phyloP scores from a whole-genome alignment of 495 filamentous ascomycete species.

The Penicillium cataractarum region DNA sequence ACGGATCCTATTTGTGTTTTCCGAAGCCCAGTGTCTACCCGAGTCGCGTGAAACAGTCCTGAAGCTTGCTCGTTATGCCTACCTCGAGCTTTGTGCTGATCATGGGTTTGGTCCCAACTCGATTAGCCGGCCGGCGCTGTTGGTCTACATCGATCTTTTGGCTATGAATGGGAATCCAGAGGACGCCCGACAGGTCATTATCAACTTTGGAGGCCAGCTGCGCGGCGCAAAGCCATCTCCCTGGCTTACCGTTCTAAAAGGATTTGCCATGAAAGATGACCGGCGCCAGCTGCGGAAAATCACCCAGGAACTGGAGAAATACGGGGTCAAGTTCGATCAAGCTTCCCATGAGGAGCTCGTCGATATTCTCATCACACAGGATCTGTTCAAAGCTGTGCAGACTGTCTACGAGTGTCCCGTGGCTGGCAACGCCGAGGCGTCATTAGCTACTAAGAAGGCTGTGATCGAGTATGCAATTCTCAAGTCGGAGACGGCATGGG shows the following conservation, averaged over 20 bases:
- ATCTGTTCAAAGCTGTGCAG: conserved; percentile 41
- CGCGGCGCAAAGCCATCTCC: conserved; percentile 38
- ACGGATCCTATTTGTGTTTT: conserved; percentile 43
- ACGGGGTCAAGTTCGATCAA: conserved; percentile 40
- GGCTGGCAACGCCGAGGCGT: conserved; percentile 40
- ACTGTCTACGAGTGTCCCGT: conserved; percentile 62
- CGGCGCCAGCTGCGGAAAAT: conserved; percentile 44
- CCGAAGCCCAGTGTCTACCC: conserved; percentile 40
- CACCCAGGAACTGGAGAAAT: conserved; percentile 30
- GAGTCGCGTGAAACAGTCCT: conserved; percentile 40
- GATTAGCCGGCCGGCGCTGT: conserved; percentile 46
- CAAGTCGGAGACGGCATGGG: conserved; percentile 65
- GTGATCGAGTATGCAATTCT: conserved; percentile 61
- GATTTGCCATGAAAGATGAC: conserved; percentile 67
- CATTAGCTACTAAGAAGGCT: conserved; percentile 47
- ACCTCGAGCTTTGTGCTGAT: conserved; percentile 53
- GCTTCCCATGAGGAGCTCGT: conserved; percentile 44
- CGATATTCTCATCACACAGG: conserved; percentile 40
- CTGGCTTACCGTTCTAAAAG: conserved; percentile 66
- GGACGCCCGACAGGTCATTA: conserved; percentile 57
- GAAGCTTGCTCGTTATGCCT: conserved; percentile 59
- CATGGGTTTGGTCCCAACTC: conserved; percentile 41
- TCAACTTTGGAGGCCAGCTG: conserved; percentile 46
- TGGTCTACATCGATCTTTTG: conserved; percentile 57
- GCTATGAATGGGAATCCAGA: conserved; percentile 60